phyloP scores from a whole-genome alignment of 768 basidiomycete species.

The Pleurotus citrinopileatus region DNA sequence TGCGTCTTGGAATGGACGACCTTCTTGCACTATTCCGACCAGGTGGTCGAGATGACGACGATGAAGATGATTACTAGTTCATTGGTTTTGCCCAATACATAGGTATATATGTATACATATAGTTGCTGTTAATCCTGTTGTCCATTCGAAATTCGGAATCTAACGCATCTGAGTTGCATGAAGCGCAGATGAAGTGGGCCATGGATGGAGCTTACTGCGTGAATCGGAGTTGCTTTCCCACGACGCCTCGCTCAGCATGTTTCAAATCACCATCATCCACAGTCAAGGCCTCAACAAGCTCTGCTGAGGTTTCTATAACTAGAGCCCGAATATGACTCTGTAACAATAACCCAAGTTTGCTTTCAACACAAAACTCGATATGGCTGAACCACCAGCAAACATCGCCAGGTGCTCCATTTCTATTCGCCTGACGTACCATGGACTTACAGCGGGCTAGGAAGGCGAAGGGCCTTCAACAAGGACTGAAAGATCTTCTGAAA shows the following conservation, averaged over 20 bases:
- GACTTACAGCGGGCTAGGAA: constrained; percentile 47
- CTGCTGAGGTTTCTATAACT: background rate
- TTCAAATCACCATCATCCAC: constrained; percentile 6
- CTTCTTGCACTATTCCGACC: constrained; percentile 76
- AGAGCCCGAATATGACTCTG: background rate
- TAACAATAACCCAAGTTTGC: constrained; percentile 1
- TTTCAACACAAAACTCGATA: constrained; percentile 17
- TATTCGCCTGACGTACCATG: constrained; percentile 14
- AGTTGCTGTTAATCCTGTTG: background rate
- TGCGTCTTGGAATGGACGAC: constrained; percentile 83
- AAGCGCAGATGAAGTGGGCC: no score
- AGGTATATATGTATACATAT: background rate
- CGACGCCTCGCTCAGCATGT: background rate
- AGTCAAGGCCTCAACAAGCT: constrained; percentile 4
- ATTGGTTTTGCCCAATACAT: background rate
- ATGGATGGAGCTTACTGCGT: no score
- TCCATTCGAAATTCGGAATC: no score
- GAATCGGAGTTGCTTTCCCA: background rate
- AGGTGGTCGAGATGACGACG: constrained; percentile 57
- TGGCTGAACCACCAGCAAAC: constrained; percentile 42
- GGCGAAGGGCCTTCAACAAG: constrained; percentile 72
- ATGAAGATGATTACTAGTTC: constrained; percentile 31
- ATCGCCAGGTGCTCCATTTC: constrained; percentile 39
- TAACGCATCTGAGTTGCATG: background rate
- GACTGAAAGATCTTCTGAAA: constrained; percentile 73